These are phyloP conservation scores for Corymbia maculata DNA, from an alignment of 345 rosid species.

Conservation along the genomic window DNA sequence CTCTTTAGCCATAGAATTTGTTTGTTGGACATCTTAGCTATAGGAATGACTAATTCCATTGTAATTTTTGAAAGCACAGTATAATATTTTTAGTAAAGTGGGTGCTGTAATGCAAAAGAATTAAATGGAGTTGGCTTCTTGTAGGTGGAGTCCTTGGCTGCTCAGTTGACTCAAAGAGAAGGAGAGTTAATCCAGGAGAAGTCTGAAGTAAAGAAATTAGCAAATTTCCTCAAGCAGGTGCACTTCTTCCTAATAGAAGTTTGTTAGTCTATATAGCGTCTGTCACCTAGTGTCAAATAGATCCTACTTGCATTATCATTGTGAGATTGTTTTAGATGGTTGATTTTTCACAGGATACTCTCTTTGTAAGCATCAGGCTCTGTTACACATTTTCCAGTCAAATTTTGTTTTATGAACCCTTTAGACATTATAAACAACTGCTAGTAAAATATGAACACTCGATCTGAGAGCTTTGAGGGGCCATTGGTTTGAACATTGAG, in stretches of 20 bases:
- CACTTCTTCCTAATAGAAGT: neutral
- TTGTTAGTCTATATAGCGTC: neutral
- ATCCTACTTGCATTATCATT: neutral
- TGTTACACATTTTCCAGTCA: neutral
- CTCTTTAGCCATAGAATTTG: neutral
- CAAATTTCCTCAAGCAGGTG: conserved; percentile 86
- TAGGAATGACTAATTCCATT: neutral
- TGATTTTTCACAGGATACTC: neutral
- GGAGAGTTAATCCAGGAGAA: conserved; percentile 93
- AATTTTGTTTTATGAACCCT: neutral
- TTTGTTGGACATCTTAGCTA: neutral
- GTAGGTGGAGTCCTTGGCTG: conserved; percentile 95
- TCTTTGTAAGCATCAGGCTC: neutral
- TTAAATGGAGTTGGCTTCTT: neutral
- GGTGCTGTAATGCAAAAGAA: neutral
- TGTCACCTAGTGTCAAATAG: neutral
- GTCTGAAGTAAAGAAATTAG: conserved; percentile 92
- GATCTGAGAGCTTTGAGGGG: neutral
- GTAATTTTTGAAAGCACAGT: neutral
- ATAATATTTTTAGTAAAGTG: neutral
- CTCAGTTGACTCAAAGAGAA: conserved; percentile 93
- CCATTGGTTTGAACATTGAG: neutral
- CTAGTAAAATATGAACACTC: neutral
- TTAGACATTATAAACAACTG: neutral
- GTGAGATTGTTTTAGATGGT: neutral